A percentile compares a stretch with the other conserved stretches of the same genome.
These are phyloP conservation scores for Cucurbita moschata DNA, from an alignment of 306 rosid species.

Conservation along the genomic window DNA sequence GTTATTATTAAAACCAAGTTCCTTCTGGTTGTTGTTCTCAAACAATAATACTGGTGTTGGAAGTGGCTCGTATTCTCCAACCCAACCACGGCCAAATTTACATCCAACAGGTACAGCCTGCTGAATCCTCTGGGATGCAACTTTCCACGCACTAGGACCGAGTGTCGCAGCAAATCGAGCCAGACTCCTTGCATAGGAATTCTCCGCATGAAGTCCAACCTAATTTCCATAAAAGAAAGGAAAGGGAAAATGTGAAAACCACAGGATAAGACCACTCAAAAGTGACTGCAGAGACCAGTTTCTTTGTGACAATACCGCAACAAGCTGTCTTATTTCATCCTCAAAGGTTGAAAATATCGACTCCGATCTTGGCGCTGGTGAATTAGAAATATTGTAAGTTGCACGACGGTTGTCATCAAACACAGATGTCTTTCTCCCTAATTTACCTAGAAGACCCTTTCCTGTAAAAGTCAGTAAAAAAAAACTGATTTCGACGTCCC, in stretches of 20 bases:
- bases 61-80: slow-evolving; percentile 94
- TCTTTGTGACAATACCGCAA: slow-evolving; percentile 49
- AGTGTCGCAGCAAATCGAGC: slow-evolving; percentile 90
- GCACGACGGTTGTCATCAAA: slow-evolving; percentile 76
- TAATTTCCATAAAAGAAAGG: slow-evolving; percentile 13
- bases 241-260: slow-evolving; percentile 9
- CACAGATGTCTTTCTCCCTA: slow-evolving; percentile 54
- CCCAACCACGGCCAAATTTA: slow-evolving; percentile 96
- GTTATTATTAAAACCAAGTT: slow-evolving; percentile 26
- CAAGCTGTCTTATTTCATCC: slow-evolving; percentile 76
- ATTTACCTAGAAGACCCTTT: slow-evolving; percentile 43
- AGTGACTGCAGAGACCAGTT: slow-evolving; percentile 1
- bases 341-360: slow-evolving; percentile 70
- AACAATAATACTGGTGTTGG: slow-evolving; percentile 80
- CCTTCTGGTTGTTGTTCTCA: slow-evolving; percentile 37
- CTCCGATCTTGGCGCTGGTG: slow-evolving; percentile 46
- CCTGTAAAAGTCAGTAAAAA: slow-evolving; percentile 33
- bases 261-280: not conserved
- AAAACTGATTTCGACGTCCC: not conserved
- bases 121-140: slow-evolving; percentile 81
- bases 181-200: slow-evolving; percentile 90
- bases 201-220: slow-evolving; percentile 98
- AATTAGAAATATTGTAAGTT: slow-evolving; percentile 43
- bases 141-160: slow-evolving; percentile 85
- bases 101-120: slow-evolving; percentile 75